Conservation (phyloP, 2,329 filamentous ascomycete species). For the Xylaria arbuscula region DNA sequence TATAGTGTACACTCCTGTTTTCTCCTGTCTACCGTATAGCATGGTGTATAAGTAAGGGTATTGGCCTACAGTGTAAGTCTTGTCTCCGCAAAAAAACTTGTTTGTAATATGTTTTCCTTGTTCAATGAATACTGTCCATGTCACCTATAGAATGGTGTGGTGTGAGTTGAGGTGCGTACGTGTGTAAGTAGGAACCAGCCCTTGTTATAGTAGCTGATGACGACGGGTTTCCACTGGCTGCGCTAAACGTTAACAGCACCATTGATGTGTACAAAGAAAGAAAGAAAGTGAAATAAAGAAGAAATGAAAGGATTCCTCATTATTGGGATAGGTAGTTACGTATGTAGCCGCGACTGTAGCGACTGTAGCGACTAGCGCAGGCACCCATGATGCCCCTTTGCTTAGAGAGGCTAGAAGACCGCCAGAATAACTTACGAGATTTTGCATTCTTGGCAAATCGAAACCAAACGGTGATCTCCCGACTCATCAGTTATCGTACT, state of each 20-base stretch:
- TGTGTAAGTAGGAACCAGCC: no score
- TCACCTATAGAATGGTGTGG: not conserved
- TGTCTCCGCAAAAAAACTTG: not conserved
- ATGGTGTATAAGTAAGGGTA: not conserved
- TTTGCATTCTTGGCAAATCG: not conserved
- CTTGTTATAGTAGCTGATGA: conserved; percentile 12
- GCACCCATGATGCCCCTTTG: not conserved
- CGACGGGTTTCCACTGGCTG: not conserved
- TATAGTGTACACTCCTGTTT: not conserved
- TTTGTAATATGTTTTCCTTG: not conserved
- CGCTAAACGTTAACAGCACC: not conserved
- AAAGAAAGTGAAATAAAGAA: not conserved
- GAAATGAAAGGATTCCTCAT: not conserved
- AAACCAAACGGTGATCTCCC: not conserved
- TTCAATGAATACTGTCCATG: not conserved
- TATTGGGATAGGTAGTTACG: not conserved
- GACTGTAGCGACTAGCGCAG: not conserved
- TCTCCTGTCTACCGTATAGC: not conserved
- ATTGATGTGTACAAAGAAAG: not conserved
- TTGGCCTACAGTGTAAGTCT: not conserved
- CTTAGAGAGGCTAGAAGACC: conserved; percentile 16
- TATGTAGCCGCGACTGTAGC: not conserved
- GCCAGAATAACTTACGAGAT: not conserved
- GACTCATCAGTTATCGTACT: not conserved
- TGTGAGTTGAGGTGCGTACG: not conserved